Conservation (phyloP, 2,329 filamentous ascomycete genomes). For the Fusarium odoratissimum region DNA sequence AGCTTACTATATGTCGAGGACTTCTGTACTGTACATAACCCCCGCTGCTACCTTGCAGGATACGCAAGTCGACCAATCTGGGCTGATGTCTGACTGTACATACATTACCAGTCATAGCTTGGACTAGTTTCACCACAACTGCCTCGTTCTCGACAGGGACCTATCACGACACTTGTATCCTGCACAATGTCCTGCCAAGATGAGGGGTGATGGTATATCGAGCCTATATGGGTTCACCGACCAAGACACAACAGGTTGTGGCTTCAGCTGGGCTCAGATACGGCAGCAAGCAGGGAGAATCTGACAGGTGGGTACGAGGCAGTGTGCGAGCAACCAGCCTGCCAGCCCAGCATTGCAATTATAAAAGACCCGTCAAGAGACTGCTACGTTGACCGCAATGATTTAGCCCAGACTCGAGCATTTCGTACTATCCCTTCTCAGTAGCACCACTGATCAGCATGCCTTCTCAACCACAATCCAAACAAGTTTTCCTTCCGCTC, state of each 20-base stretch:
- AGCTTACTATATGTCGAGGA: conserved; percentile 11
- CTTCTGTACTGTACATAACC: background rate
- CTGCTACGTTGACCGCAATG: background rate
- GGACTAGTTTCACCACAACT: conserved; percentile 33
- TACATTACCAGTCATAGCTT: conserved; percentile 5
- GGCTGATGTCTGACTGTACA: conserved; percentile 4
- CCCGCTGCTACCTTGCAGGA: background rate
- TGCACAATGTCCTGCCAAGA: conserved; percentile 26
- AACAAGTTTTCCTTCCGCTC: conserved; percentile 26
- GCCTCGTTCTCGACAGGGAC: conserved; percentile 6
- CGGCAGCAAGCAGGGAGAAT: conserved; percentile 1
- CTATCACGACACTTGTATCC: conserved; percentile 27
- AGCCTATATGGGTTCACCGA: conserved; percentile 23
- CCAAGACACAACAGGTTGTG: conserved; percentile 34
- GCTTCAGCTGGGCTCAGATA: conserved; percentile 23
- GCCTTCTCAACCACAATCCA: conserved; percentile 21
- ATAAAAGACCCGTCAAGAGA: conserved; percentile 24
- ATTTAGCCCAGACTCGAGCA: background rate
- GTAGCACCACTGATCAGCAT: conserved; percentile 4
- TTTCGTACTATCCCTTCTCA: background rate
- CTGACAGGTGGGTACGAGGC: conserved; percentile 4
- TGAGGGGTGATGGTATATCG: conserved; percentile 22
- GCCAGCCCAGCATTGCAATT: background rate
- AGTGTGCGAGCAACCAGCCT: background rate
- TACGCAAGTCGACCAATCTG: conserved; percentile 1